A percentile compares a stretch with the other conserved stretches of the same genome.
Conservation (phyloP, 805 yeast genomes). For the Sugiyamaella marilandica region DNA sequence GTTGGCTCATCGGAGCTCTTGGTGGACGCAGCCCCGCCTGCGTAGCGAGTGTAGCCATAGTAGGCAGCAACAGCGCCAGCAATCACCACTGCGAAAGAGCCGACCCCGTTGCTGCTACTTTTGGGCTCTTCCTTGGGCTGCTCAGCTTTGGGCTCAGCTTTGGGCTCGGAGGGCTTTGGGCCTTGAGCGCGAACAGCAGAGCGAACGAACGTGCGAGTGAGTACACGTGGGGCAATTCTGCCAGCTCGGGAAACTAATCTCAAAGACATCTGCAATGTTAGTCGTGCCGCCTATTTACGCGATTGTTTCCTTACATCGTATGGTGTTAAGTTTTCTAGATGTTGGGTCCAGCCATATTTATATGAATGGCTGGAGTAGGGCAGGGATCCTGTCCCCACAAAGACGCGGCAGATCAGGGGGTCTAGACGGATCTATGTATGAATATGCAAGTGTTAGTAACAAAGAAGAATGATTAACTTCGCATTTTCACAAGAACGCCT, state of each 20-base stretch:
- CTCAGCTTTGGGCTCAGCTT: slow-evolving; percentile 2
- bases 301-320: background rate
- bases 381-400: background rate
- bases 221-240: slow-evolving; percentile 2
- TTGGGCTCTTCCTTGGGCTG: slow-evolving; percentile 2
- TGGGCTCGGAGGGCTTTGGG: slow-evolving; percentile 3
- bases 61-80: slow-evolving; percentile 30
- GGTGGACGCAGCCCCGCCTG: slow-evolving; percentile 32
- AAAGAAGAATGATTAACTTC: too few relatives aligned
- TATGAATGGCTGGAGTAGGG: background rate
- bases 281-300: background rate
- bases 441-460: too few relatives aligned
- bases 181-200: slow-evolving; percentile 2
- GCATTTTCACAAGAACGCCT: too few relatives aligned
- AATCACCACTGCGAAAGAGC: slow-evolving; percentile 16
- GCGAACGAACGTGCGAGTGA: background rate
- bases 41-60: slow-evolving; percentile 30
- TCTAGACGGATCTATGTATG: too few relatives aligned
- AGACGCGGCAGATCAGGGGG: background rate
- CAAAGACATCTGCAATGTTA: background rate
- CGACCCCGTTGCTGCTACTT: slow-evolving; percentile 11
- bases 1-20: slow-evolving; percentile 25
- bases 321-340: background rate
- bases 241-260: background rate
- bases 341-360: background rate